These are phyloP conservation scores for Rhodomyrtus psidioides DNA, from an alignment of 441 rosid species.

Conservation along the genomic window DNA sequence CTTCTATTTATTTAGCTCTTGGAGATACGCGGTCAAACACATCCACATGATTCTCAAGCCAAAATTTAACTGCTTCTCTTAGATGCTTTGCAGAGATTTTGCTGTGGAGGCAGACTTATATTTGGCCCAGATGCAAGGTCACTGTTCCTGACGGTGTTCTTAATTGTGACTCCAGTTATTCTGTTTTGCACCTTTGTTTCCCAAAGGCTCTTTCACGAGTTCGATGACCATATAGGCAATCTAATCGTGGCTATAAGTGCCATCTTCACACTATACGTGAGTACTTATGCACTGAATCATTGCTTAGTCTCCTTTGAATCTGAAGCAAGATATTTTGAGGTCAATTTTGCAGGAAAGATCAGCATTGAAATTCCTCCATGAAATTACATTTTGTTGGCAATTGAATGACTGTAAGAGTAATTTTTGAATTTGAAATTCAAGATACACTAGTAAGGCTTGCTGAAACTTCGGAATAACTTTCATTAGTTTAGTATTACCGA, in stretches of 20 bases:
- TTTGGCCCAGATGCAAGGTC: slow-evolving; percentile 81
- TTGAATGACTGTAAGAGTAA: background rate
- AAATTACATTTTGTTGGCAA: background rate
- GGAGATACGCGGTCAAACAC: background rate
- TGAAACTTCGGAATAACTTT: background rate
- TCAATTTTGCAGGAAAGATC: background rate
- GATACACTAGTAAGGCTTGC: background rate
- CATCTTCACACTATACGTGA: slow-evolving; percentile 45
- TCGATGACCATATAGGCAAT: slow-evolving; percentile 30
- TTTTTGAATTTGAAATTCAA: background rate
- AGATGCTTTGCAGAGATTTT: slow-evolving; percentile 44
- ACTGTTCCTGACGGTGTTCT: slow-evolving; percentile 33
- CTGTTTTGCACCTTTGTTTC: slow-evolving; percentile 55
- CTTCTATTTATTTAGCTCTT: background rate
- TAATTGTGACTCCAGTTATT: slow-evolving; percentile 45
- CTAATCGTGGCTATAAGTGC: slow-evolving; percentile 24
- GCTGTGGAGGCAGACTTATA: slow-evolving; percentile 47
- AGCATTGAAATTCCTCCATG: background rate
- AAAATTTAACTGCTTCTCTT: background rate
- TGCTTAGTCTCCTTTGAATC: background rate
- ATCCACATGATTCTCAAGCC: background rate
- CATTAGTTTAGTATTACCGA: background rate
- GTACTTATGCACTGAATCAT: slow-evolving; percentile 1
- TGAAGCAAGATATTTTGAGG: background rate
- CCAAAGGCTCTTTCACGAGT: slow-evolving; percentile 23